A percentile compares a stretch with the other conserved stretches of the same genome.
Evolutionary conservation across 345 rosid genomes (phyloP).

Genomic region (Hirschfeldia incana): DNA sequence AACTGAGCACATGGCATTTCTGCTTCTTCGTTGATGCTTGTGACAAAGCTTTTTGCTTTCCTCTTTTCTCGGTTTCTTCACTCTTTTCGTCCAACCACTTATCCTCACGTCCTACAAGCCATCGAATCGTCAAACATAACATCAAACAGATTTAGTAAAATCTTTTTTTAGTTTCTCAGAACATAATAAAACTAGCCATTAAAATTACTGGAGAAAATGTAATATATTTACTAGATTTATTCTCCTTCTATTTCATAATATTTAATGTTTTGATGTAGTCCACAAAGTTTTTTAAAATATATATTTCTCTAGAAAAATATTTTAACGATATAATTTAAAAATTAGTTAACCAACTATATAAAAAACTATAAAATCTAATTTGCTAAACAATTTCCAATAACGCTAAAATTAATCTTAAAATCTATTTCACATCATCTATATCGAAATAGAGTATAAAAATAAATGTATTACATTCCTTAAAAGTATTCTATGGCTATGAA

Average conservation of each 20-base stretch:
- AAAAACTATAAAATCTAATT: too few relatives aligned
- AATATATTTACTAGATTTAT: too few relatives aligned
- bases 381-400: too few relatives aligned
- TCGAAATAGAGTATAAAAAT: too few relatives aligned
- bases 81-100: neutral
- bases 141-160: neutral
- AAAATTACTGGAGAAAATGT: neutral
- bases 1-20: neutral
- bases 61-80: neutral
- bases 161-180: neutral
- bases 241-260: too few relatives aligned
- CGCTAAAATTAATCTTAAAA: too few relatives aligned
- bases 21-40: neutral
- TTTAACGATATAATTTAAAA: too few relatives aligned
- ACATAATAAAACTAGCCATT: neutral
- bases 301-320: too few relatives aligned
- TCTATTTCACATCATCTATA: too few relatives aligned
- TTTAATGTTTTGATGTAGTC: too few relatives aligned
- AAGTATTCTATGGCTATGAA: neutral
- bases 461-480: neutral
- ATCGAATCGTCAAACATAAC: neutral
- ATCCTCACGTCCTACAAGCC: neutral
- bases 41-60: neutral
- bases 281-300: too few relatives aligned
- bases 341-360: too few relatives aligned